A percentile compares a stretch with the other conserved stretches of the same genome.
Conservation (phyloP, 1,139 yeast genomes). For the Yamadazyma songkhlaensis region DNA sequence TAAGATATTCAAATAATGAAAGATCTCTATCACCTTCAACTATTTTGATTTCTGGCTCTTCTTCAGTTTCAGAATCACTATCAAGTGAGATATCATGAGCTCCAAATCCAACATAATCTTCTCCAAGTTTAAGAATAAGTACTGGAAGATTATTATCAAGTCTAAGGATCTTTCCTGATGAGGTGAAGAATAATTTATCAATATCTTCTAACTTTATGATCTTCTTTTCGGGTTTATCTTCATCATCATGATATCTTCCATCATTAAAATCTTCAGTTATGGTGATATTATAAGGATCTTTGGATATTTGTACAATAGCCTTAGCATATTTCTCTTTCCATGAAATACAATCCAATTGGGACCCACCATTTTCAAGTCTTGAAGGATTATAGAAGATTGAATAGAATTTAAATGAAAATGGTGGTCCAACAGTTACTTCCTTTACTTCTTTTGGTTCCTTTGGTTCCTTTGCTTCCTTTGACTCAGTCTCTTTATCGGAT, state of each 20-base stretch:
- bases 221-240: conserved; percentile 34
- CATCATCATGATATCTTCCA: conserved; percentile 69
- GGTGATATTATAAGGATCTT: conserved; percentile 25
- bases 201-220: conserved; percentile 42
- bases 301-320: conserved; percentile 42
- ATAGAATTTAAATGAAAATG: conserved; percentile 57
- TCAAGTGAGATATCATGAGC: conserved; percentile 27
- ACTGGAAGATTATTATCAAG: conserved; percentile 72
- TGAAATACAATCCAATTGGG: conserved; percentile 38
- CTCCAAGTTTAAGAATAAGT: conserved; percentile 49
- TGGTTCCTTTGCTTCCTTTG: conserved; percentile 4
- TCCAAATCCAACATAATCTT: conserved; percentile 54
- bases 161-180: conserved; percentile 65
- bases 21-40: conserved; percentile 22
- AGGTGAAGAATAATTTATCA: conserved; percentile 63
- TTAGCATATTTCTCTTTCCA: conserved; percentile 79
- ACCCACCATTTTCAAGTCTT: conserved; percentile 33
- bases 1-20: conserved; percentile 62
- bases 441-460: conserved; percentile 7
- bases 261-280: conserved; percentile 67
- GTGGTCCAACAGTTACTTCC: conserved; percentile 50
- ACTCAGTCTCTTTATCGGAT: conserved; percentile 6
- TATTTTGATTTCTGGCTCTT: conserved; percentile 11
- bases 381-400: conserved; percentile 66
- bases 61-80: conserved; percentile 17